These are phyloP conservation scores for Penicillium simplicissimum DNA, from an alignment of 495 filamentous ascomycete genomes.

Conservation along the genomic window DNA sequence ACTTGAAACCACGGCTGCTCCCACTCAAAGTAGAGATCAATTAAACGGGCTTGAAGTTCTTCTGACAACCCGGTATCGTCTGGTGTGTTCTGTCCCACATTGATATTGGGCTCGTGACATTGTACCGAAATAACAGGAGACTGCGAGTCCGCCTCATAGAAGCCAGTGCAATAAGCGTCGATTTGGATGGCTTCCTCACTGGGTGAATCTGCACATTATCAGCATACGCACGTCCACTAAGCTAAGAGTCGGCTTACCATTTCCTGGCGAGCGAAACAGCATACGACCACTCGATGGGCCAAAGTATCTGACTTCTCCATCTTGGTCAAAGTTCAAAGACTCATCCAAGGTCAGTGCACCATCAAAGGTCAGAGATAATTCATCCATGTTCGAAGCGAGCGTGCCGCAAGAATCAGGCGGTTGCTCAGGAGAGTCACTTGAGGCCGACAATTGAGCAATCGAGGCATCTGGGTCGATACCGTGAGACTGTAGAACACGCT, in stretches of 20 bases:
- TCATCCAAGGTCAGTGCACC: slow-evolving; percentile 32
- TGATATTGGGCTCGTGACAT: neutral
- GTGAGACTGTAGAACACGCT: slow-evolving; percentile 23
- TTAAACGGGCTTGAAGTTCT: slow-evolving; percentile 26
- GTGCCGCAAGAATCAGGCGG: neutral
- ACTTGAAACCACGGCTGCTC: slow-evolving; percentile 74
- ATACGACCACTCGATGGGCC: slow-evolving; percentile 32
- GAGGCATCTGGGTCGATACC: slow-evolving; percentile 30
- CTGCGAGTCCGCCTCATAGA: neutral
- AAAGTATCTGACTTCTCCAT: slow-evolving; percentile 36
- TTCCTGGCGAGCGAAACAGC: slow-evolving; percentile 23
- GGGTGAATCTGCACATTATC: slow-evolving; percentile 16
- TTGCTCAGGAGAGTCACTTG: slow-evolving; percentile 9
- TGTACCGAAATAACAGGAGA: neutral
- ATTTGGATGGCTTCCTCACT: slow-evolving; percentile 10
- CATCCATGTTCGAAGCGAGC: slow-evolving; percentile 18
- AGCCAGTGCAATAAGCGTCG: slow-evolving; percentile 10
- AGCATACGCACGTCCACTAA: neutral
- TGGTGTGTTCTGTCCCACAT: neutral
- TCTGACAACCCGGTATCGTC: slow-evolving; percentile 16
- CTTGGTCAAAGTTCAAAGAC: slow-evolving; percentile 34
- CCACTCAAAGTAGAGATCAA: slow-evolving; percentile 74
- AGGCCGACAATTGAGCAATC: slow-evolving; percentile 22
- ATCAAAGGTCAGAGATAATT: slow-evolving; percentile 29
- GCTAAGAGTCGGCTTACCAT: slow-evolving; percentile 7